Base-by-base conservation (phyloP, 2,329 filamentous ascomycete genomes). In the Aspergillus viridinutans region DNA sequence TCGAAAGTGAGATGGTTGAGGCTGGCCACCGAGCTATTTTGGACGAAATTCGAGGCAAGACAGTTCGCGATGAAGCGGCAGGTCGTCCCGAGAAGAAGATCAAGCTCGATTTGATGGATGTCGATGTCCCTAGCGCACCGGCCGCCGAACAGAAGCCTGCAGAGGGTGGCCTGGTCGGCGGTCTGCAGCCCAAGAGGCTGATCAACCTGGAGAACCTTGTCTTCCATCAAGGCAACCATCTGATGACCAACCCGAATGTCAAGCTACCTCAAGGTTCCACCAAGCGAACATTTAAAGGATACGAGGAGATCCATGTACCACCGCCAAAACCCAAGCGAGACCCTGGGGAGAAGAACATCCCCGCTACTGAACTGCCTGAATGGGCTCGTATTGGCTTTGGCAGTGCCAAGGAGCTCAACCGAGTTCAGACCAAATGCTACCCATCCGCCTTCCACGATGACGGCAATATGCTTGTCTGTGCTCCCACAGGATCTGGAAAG, bases 171-270 rank as follows among this genome's bases (percentile, higher is more conserved):
- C 78, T 96, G 21, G 82, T 92, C 32, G 90, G 92, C 54, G 92
- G 91, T 14, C 80, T 99, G 40, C 90, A 94, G 67, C 94, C 95
- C 2, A 87, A 87, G 64, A 90, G 90, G 70, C 78, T 91, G 48
- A 91, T 99, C 72, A 97, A 97, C 71, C 81, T 99, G 52, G 93
- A 99, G 57, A 97, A 97, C 67, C 84, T 99, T 35, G 84, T 97
- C 42, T 99, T 99, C 71, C 94, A 97, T 66, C 93, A 97, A 75
- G 94, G 94, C 53, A 99, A 97, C 68, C 94, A 99, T 78, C 82
- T 99, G 47, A 99, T 97, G 93, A 97, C 94, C n/a, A 99, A 99
- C 67, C 90, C 92, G 6, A 97, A 92, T 70, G 94, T 99, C 49
- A 89, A 90, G 61, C 82, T 99, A 21, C 94, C 94, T 0, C 91